Evolutionary conservation across 169 alveolate genomes (phyloP).

Genomic region (Blepharisma undulans): DNA sequence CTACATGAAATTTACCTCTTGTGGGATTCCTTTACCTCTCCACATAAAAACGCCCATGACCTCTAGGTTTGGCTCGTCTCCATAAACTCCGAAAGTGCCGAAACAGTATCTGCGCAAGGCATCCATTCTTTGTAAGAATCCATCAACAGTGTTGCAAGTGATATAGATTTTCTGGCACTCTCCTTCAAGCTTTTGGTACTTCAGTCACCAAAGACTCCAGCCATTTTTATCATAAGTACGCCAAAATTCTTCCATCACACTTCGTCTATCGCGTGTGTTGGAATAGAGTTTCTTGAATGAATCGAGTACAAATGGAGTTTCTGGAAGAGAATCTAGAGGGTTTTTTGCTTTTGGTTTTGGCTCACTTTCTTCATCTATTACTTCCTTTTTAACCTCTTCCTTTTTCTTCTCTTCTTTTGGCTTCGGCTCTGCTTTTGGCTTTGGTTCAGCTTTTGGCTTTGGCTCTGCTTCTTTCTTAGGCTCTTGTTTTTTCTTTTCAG

Average conservation of each 20-base stretch:
- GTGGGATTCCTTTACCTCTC: conserved; percentile 93
- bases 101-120: conserved; percentile 91
- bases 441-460: conserved; percentile 50
- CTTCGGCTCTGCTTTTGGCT: conserved; percentile 10
- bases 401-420: conserved; percentile 39
- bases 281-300: conserved; percentile 93
- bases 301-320: conserved; percentile 87
- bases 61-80: conserved; percentile 91
- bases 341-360: neutral
- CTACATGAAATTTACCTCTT: conserved; percentile 41
- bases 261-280: conserved; percentile 90
- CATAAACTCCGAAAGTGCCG: conserved; percentile 93
- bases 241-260: conserved; percentile 91
- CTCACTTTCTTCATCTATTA: conserved; percentile 36
- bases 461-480: neutral
- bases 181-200: conserved; percentile 92
- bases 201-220: conserved; percentile 90
- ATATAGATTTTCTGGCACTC: conserved; percentile 91
- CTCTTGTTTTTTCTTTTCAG: conserved; percentile 26
- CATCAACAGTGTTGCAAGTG: conserved; percentile 92
- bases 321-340: conserved; percentile 78
- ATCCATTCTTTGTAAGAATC: conserved; percentile 94
- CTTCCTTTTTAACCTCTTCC: conserved; percentile 43
- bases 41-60: conserved; percentile 96
- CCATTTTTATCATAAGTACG: conserved; percentile 87